Evolutionary conservation across 768 basidiomycete species (phyloP), one percentile per base, ranked within the genome.

Genomic region (Neoboletus subvelutipes): DNA sequence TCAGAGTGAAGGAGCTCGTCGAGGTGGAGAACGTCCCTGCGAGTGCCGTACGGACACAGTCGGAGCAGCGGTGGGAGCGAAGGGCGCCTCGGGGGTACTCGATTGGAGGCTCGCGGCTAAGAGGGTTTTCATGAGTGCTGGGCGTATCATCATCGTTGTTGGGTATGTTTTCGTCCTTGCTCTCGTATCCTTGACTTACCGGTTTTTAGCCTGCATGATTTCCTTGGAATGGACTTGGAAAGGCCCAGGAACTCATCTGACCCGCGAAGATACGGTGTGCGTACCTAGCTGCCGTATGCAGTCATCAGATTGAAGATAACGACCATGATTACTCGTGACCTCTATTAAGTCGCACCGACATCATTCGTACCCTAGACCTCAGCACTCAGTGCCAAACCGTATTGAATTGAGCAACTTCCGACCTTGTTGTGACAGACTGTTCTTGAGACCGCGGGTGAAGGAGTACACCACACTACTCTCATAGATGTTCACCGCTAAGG

Each of bases 1-100:
- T 98, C 47, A 74, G 75, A 24, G 84, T 97, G 55, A 98, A 97
- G 78, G 94, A 98, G 74, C 76, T 98, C 43, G 83, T 97, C 11
- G 82, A 89, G 67, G 94, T 98, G 42, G 80, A 86, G 71, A 96
- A 95, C 67, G 93, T 97, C 17, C 82, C 87, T 0, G 76, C 77
- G 26, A 77, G 79, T 34, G 75, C 80, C 54, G 90, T 93, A 26
- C 79, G 80, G 74, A 87, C 84, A n/a, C 84, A 85, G 68, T 75
- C 81, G 59, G 79, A 90, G 73, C 85, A 87, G 76, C 78, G 83
- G 62, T 70, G 72, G 64, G 87, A 88, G 59, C 77, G 91, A 66
- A 84, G 79, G 70, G 82, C 89, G 11, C 71, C 79, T 12, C 76
- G 86, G 45, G 92, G 91, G 15, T 94, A 88, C 58, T 78, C 78